phyloP scores from a whole-genome alignment of 768 basidiomycete species.

The Tephrocybe sp. region DNA sequence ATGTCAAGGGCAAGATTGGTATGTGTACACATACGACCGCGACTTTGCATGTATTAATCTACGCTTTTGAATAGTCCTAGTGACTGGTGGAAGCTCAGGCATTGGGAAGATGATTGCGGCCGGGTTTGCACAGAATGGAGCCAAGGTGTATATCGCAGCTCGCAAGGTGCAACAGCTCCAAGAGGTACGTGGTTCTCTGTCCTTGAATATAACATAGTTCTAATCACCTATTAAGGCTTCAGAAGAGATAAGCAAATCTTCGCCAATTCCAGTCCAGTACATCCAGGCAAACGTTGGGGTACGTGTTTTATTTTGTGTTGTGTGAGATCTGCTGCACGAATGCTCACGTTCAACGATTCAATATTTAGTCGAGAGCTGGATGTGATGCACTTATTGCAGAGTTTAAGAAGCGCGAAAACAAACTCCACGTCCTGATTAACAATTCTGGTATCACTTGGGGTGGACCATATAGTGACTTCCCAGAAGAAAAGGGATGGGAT shows the following conservation, averaged over 20 bases:
- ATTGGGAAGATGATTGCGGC: slow-evolving; percentile 84
- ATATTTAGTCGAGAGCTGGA: slow-evolving; percentile 67
- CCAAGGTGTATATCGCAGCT: slow-evolving; percentile 86
- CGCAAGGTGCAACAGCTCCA: slow-evolving; percentile 78
- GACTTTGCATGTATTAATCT: not conserved
- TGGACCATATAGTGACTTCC: slow-evolving; percentile 62
- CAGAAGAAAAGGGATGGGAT: slow-evolving; percentile 86
- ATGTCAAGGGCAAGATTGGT: slow-evolving; percentile 71
- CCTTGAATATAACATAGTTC: not conserved
- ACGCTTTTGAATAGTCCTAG: slow-evolving; percentile 49
- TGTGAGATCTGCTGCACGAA: not conserved
- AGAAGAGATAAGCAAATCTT: slow-evolving; percentile 57
- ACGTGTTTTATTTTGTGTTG: slow-evolving; percentile 27
- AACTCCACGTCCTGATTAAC: slow-evolving; percentile 80
- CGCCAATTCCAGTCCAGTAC: slow-evolving; percentile 65
- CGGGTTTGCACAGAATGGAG: slow-evolving; percentile 82
- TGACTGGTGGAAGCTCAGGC: slow-evolving; percentile 83
- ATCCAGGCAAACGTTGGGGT: slow-evolving; percentile 74
- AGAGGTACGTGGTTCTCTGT: slow-evolving; percentile 43
- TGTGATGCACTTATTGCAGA: slow-evolving; percentile 69
- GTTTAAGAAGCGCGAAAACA: slow-evolving; percentile 66
- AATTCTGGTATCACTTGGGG: slow-evolving; percentile 85
- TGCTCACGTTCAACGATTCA: not conserved
- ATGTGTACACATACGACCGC: slow-evolving; percentile 12
- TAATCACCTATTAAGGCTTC: slow-evolving; percentile 34